phyloP scores from a whole-genome alignment of 257 asterid genomes.

The Nicotiana knightiana region DNA sequence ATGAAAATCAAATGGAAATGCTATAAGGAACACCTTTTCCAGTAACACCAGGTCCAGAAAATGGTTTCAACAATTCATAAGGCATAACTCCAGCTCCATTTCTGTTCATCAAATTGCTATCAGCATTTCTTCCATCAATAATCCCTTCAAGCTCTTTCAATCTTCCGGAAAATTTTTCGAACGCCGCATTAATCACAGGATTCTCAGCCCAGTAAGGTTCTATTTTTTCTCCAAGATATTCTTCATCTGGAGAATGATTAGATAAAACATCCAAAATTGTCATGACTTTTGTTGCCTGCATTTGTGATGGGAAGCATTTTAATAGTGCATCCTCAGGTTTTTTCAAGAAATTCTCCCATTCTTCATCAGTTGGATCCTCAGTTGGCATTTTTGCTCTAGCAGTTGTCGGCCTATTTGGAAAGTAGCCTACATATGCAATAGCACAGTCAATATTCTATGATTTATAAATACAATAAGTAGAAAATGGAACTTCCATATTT shows the following conservation, averaged over 20 bases:
- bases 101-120: conserved; percentile 33
- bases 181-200: conserved; percentile 36
- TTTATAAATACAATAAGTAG: background rate
- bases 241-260: conserved; percentile 78
- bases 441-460: background rate
- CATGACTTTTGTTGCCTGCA: conserved; percentile 50
- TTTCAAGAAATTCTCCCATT: conserved; percentile 29
- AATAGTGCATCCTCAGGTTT: conserved; percentile 58
- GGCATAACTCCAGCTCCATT: conserved; percentile 82
- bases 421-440: conserved; percentile 21
- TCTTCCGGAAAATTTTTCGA: conserved; percentile 37
- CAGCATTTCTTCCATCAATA: conserved; percentile 52
- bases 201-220: conserved; percentile 44
- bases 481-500: too few relatives aligned
- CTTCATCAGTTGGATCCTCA: conserved; percentile 48
- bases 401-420: conserved; percentile 67
- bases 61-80: conserved; percentile 65
- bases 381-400: conserved; percentile 56
- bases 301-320: conserved; percentile 53
- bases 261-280: conserved; percentile 58
- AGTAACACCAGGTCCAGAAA: conserved; percentile 64
- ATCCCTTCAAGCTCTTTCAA: conserved; percentile 62
- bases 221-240: conserved; percentile 43
- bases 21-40: conserved; percentile 80
- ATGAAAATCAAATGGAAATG: conserved; percentile 51